Base-by-base conservation (phyloP, 768 basidiomycete species). In the Rhodotorula diobovata region DNA sequence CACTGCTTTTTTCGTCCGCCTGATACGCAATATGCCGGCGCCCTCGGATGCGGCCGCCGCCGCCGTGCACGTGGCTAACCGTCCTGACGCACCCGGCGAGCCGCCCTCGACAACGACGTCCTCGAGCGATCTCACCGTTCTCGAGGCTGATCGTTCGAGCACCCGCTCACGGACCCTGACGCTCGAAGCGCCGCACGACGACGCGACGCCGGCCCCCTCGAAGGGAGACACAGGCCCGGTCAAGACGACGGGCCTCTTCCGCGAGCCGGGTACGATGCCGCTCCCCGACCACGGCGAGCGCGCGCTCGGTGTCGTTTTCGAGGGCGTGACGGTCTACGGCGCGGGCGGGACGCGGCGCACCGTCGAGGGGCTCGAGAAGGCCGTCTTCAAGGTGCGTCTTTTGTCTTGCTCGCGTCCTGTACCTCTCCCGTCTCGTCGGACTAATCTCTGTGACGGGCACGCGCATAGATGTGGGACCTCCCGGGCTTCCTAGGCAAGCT, bases 211-310 rank as follows among this genome's bases (percentile, higher is more conserved):
- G 11, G 48, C 48, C 48, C 11, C 25, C 7, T 21, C 23, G 10
- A 9, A 9, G 41, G 9, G 10, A 9, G 41, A 41, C 41, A 41
- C 9, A 30, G 15, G 8, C n/a, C 46, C 23, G 30, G 7, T 11
- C 14, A n/a, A 23, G 28, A 32, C 2, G 32, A 61, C 60, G 34
- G 45, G 46, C 11, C 50, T 71, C 50, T 69, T 69, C 67, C 11
- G 54, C 54, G n/a, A 45, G 32, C 39, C 66, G 10, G 70, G 50
- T 37, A 37, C 45, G 10, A 10, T 71, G n/a, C 70, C 70, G 0
- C 64, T 71, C 3, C 70, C 65, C 16, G 60, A 61, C 30, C 59
- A 59, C 18, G 70, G 70, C 45, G 50, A 37, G 45, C 63, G 66
- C 28, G 30, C 28, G 5, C 46, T 71, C 30, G 70, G 70, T 1